Conservation (phyloP, 169 alveolate genomes). For the Amoebophrya sp. region DNA sequence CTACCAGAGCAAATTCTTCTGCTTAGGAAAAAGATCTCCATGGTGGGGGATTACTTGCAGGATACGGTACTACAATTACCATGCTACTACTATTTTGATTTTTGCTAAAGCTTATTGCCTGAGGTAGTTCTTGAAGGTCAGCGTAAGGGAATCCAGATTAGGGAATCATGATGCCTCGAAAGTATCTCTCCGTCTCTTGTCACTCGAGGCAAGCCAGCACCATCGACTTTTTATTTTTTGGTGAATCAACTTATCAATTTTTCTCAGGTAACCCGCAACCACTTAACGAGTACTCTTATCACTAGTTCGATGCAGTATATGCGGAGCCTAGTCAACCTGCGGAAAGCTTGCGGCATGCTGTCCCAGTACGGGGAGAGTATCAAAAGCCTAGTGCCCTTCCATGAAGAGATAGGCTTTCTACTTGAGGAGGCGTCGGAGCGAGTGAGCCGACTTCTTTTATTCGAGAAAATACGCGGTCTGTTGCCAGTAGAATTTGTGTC, state of each 20-base stretch:
- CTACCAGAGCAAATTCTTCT: not conserved
- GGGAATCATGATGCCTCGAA: too few relatives aligned
- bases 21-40: not conserved
- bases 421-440: not conserved
- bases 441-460: not conserved
- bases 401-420: not conserved
- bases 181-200: too few relatives aligned
- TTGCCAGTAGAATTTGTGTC: not conserved
- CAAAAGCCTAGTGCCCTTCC: not conserved
- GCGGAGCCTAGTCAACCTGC: not conserved
- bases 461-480: not conserved
- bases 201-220: too few relatives aligned
- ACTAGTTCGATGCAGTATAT: not conserved
- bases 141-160: too few relatives aligned
- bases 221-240: too few relatives aligned
- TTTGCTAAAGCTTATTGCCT: too few relatives aligned
- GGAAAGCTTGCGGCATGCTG: not conserved
- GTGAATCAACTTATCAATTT: too few relatives aligned
- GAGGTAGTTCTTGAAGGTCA: too few relatives aligned
- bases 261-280: not conserved
- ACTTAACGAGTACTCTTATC: not conserved
- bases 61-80: too few relatives aligned
- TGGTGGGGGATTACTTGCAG: slow-evolving; percentile 2
- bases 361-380: not conserved
- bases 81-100: too few relatives aligned